Evolutionary conservation across 1,284 basidiomycete species (phyloP), one percentile per base, ranked within the genome.

Genomic region (Trametes polyzona): DNA sequence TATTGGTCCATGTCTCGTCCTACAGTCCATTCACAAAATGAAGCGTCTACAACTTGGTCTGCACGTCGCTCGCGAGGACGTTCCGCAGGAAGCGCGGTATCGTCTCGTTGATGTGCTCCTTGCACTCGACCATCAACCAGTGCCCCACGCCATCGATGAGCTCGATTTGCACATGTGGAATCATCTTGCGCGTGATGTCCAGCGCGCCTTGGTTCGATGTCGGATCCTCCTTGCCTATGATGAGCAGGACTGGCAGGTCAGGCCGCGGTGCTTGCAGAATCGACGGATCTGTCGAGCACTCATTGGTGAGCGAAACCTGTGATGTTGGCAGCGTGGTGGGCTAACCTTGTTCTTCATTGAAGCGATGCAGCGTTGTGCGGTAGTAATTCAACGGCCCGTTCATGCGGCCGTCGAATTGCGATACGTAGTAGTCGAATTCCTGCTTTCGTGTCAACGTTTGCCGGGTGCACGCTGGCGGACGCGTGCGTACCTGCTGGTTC

Each of bases 381-480:
- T 90, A 90, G 67, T 89, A 91, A 56, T 86, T 87, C 11, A 89
- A 69, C 2, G 88, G 86, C 0, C 87, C 87, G 21, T 76, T 75
- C 83, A 90, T 84, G n/a, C 81, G 80, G 58, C 77, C 73, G 17
- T 70, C 64, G 17, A 80, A 76, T 55, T 78, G 73, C 11, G 75
- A 67, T 16, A 76, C 19, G 61, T 87, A 83, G 58, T 80, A 79
- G 21, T 76, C 65, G 19, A 81, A 70, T 64, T 88, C 86, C 84
- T 87, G 58, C 19, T 48, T n/a, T n/a, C n/a, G n/a, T n/a, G n/a
- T n/a, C n/a, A n/a, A n/a, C n/a, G n/a, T n/a, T n/a, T n/a, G n/a
- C n/a, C n/a, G n/a, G n/a, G n/a, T n/a, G 21, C 16, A 23, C 23
- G 16, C n/a, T 36, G 27, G 33, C 23, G 30, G 32, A 19, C 39